Evolutionary conservation across 345 rosid genomes (phyloP).

Genomic region (Arabidopsis arenosa): DNA sequence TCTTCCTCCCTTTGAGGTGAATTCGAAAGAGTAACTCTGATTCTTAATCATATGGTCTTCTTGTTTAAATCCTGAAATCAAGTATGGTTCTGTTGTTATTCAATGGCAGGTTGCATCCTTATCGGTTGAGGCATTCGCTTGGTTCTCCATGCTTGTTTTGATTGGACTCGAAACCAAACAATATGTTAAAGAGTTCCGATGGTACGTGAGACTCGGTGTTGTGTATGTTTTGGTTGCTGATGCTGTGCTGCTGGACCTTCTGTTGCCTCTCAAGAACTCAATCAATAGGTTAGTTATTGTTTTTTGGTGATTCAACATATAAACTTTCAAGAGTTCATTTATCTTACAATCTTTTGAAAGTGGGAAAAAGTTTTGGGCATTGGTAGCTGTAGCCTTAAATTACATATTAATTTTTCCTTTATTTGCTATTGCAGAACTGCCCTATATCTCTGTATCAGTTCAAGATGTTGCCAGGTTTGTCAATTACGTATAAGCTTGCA

Average conservation of each 20-base stretch:
- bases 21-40: background rate
- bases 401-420: constrained; percentile 29
- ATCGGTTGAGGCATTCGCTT: constrained; percentile 69
- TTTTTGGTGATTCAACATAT: background rate
- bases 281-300: constrained; percentile 54
- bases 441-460: constrained; percentile 63
- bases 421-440: constrained; percentile 56
- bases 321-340: background rate
- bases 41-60: constrained; percentile 18
- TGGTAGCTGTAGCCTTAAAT: background rate
- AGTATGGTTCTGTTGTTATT: background rate
- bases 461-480: constrained; percentile 77
- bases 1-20: constrained; percentile 87
- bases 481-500: constrained; percentile 15
- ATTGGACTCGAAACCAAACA: constrained; percentile 65
- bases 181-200: constrained; percentile 74
- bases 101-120: constrained; percentile 63
- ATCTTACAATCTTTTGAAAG: background rate
- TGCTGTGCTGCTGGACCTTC: constrained; percentile 78
- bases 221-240: constrained; percentile 84
- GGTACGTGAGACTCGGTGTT: constrained; percentile 87
- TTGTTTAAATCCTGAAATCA: background rate
- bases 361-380: background rate
- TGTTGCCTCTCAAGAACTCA: constrained; percentile 60
- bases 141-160: constrained; percentile 82